Conservation (phyloP, 192 early-diverging fungal species). For the Gonapodya prolifera region DNA sequence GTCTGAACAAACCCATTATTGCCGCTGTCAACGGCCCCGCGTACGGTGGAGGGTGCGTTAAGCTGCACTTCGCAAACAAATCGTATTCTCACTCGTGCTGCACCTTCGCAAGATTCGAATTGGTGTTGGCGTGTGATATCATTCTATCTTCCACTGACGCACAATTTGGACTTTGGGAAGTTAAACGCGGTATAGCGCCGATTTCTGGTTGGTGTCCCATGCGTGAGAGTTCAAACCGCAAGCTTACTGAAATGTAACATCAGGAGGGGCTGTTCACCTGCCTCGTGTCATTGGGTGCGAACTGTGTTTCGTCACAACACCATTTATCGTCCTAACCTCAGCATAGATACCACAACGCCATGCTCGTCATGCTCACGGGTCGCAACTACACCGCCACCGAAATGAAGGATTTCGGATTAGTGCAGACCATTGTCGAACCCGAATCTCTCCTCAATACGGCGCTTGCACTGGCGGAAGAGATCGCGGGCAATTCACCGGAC, state of each 20-base stretch:
- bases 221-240: background rate
- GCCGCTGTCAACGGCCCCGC: constrained; percentile 1
- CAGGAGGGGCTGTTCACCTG: background rate
- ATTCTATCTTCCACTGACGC: background rate
- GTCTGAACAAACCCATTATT: constrained; percentile 3
- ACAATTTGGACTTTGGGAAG: background rate
- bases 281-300: background rate
- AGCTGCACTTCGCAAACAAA: too few species aligned
- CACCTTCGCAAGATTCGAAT: background rate
- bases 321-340: too few species aligned
- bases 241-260: too few species aligned
- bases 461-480: background rate
- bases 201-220: background rate
- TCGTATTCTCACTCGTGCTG: too few species aligned
- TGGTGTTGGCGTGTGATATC: background rate
- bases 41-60: background rate
- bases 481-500: background rate
- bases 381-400: background rate
- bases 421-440: background rate
- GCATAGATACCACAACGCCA: background rate
- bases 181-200: background rate
- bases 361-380: constrained; percentile 1
- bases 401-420: background rate
- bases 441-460: background rate
- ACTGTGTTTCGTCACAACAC: background rate